These are phyloP conservation scores for Mycena polygramma DNA, from an alignment of 768 basidiomycete genomes.

Conservation along the genomic window DNA sequence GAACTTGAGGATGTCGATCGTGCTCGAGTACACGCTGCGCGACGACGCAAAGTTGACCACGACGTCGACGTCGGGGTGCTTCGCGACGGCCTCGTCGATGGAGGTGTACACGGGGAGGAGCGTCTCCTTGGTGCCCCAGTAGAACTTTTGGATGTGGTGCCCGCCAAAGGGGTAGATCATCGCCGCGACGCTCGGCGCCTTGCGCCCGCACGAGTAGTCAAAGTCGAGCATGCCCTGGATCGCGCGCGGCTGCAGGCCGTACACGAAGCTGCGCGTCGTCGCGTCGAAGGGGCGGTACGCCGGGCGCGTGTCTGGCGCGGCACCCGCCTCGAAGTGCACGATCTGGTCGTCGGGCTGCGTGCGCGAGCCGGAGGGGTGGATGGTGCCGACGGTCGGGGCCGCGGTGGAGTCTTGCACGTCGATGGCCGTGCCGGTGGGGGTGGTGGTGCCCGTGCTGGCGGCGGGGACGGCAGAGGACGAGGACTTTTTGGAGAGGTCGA, in stretches of 20 bases:
- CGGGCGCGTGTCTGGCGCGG: constrained; percentile 66
- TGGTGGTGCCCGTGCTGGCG: constrained; percentile 59
- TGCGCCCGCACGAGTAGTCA: constrained; percentile 96
- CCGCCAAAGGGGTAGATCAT: constrained; percentile 99
- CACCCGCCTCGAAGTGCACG: constrained; percentile 82
- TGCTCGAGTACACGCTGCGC: constrained; percentile 94
- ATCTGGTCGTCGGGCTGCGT: constrained; percentile 91
- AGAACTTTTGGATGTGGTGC: constrained; percentile 99
- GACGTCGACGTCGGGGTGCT: constrained; percentile 97
- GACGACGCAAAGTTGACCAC: constrained; percentile 98
- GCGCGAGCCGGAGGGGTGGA: constrained; percentile 84
- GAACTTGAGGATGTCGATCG: constrained; percentile 87
- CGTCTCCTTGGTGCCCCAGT: constrained; percentile 99
- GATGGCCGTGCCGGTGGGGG: constrained; percentile 55
- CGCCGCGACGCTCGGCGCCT: constrained; percentile 92
- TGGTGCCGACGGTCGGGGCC: constrained; percentile 70
- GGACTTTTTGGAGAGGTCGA: constrained; percentile 66
- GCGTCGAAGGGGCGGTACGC: constrained; percentile 94
- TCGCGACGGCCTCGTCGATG: constrained; percentile 89
- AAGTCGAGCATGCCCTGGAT: constrained; percentile 99
- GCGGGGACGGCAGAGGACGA: constrained; percentile 50
- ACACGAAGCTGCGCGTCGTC: constrained; percentile 95
- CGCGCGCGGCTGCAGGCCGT: constrained; percentile 98
- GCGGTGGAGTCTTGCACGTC: constrained; percentile 53
- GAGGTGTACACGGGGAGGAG: constrained; percentile 97